A percentile compares a stretch with the other conserved stretches of the same genome.
Evolutionary conservation across 2,329 filamentous ascomycete genomes (phyloP).

Genomic region (Neobulgaria alba): DNA sequence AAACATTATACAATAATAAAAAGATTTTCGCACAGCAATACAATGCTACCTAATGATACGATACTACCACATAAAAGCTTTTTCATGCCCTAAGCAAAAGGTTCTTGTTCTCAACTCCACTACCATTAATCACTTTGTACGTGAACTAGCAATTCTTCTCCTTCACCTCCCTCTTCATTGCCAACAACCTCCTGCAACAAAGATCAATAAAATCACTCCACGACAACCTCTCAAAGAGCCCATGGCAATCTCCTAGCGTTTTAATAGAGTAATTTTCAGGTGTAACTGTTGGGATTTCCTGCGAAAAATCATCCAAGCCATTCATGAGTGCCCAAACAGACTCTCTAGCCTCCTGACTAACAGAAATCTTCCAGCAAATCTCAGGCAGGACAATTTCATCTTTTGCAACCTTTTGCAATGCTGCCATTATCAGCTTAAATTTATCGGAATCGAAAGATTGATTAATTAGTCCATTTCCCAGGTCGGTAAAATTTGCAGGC

Average conservation of each 20-base stretch:
- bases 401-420: not conserved
- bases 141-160: no score
- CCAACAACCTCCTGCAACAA: not conserved
- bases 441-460: not conserved
- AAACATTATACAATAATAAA: no score
- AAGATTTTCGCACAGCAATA: no score
- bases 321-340: not conserved
- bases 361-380: not conserved
- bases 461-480: not conserved
- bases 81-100: no score
- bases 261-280: not conserved
- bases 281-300: not conserved
- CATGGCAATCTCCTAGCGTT: not conserved
- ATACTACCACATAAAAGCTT: no score
- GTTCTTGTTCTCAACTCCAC: no score
- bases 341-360: not conserved
- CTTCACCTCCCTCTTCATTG: not conserved
- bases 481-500: no score
- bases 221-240: not conserved
- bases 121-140: no score
- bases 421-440: not conserved
- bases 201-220: not conserved
- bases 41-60: no score
- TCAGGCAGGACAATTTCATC: not conserved
- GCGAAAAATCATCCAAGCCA: not conserved